Evolutionary conservation across 2,329 filamentous ascomycete species (phyloP).

Genomic region (Penicillium vulpinum): DNA sequence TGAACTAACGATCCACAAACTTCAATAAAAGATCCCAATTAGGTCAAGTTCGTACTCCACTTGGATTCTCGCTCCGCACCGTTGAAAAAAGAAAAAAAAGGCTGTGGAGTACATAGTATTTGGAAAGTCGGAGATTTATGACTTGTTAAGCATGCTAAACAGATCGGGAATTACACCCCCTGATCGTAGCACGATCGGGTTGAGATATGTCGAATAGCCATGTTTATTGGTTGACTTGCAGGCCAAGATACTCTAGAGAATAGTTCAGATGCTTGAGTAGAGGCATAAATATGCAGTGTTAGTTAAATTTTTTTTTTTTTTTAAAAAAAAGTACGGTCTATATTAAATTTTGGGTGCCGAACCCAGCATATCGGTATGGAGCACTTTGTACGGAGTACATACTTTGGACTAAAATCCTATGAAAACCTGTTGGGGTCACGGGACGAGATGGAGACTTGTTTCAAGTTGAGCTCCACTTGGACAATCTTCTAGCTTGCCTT

Average conservation of each 20-base stretch:
- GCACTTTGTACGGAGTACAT: neutral
- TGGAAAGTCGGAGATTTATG: constrained; percentile 11
- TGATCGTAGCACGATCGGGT: constrained; percentile 1
- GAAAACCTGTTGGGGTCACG: constrained; percentile 11
- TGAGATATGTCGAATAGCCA: neutral
- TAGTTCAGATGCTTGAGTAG: neutral
- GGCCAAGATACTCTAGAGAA: neutral
- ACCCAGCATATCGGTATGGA: no score
- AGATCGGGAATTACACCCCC: constrained; percentile 2
- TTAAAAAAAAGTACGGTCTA: no score
- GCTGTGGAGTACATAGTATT: no score
- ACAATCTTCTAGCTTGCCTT: constrained; percentile 16
- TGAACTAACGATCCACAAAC: constrained; percentile 22
- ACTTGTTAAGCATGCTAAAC: neutral
- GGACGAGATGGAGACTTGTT: constrained; percentile 15
- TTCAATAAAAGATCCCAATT: constrained; percentile 24
- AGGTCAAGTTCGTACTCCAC: constrained; percentile 16
- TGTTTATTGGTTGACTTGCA: neutral
- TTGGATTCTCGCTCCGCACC: constrained; percentile 22
- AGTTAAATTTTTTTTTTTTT: no score
- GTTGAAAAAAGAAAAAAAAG: constrained; percentile 20
- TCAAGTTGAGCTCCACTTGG: constrained; percentile 14
- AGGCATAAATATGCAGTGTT: neutral
- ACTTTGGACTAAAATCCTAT: neutral
- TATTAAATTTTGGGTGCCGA: neutral